Evolutionary conservation across 352 stramenopile genomes (phyloP).

Genomic region (Phytophthora podocarpi): DNA sequence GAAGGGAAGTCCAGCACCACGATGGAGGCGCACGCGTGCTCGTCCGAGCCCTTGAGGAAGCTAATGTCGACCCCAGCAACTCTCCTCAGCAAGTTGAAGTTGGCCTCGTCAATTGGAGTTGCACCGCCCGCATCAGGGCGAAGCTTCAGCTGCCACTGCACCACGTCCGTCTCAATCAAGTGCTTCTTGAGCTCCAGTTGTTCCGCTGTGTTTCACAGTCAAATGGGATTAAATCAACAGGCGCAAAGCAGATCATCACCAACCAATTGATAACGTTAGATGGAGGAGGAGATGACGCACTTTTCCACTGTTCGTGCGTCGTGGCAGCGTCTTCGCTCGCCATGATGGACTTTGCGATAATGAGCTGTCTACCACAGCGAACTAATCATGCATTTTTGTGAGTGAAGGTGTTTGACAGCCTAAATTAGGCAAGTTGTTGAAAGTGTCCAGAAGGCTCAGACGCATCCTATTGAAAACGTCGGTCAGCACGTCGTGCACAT

Average conservation of each 20-base stretch:
- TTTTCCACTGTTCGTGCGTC: slow-evolving; percentile 34
- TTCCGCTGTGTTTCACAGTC: slow-evolving; percentile 35
- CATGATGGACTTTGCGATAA: slow-evolving; percentile 11
- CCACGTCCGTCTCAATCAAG: slow-evolving; percentile 48
- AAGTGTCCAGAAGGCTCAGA: too few species aligned
- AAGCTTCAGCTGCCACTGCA: slow-evolving; percentile 55
- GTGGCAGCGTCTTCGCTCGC: slow-evolving; percentile 3
- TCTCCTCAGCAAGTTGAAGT: slow-evolving; percentile 30
- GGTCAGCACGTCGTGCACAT: neutral
- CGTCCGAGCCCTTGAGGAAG: slow-evolving; percentile 78
- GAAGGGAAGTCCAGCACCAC: slow-evolving; percentile 79
- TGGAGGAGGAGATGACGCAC: slow-evolving; percentile 14
- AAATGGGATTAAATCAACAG: neutral
- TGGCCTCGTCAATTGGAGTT: slow-evolving; percentile 1
- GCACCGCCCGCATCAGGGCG: neutral
- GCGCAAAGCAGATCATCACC: neutral
- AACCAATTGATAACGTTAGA: neutral
- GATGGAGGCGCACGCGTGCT: slow-evolving; percentile 82
- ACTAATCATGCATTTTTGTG: slow-evolving; percentile 5
- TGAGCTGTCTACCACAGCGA: slow-evolving; percentile 25
- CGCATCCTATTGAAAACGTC: too few species aligned
- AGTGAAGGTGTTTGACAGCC: slow-evolving; percentile 9
- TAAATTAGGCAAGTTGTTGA: too few species aligned
- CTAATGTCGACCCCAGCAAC: slow-evolving; percentile 86
- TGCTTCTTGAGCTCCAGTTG: slow-evolving; percentile 64